phyloP scores from a whole-genome alignment of 164 flowering plant genomes.

The Vitis vinifera region ASM3070453v1 NC_081816.1:8531501-8532000 shows the following conservation, averaged over 20 bases:
- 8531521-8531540: no score
- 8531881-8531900: constrained; percentile 82
- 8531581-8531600: no score
- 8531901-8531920: constrained; percentile 81
- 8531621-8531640: no score
- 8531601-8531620: no score
- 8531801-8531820: constrained; percentile 87
- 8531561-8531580: no score
- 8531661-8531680: no score
- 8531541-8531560: no score
- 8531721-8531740: constrained; percentile 29
- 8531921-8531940: constrained; percentile 91
- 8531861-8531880: constrained; percentile 67
- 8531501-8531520: no score
- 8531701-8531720: no score
- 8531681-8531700: no score
- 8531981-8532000: constrained; percentile 81
- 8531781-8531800: constrained; percentile 87
- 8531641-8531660: no score
- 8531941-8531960: constrained; percentile 72
- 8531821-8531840: constrained; percentile 85
- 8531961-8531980: constrained; percentile 82
- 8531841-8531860: constrained; percentile 71
- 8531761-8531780: constrained; percentile 85
- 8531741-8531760: constrained; percentile 69